Percentiles rank a stretch among this genome's conserved stretches.
Evolutionary conservation across 495 filamentous ascomycete species (phyloP).

Genomic region (Corynascus novoguineensis): DNA sequence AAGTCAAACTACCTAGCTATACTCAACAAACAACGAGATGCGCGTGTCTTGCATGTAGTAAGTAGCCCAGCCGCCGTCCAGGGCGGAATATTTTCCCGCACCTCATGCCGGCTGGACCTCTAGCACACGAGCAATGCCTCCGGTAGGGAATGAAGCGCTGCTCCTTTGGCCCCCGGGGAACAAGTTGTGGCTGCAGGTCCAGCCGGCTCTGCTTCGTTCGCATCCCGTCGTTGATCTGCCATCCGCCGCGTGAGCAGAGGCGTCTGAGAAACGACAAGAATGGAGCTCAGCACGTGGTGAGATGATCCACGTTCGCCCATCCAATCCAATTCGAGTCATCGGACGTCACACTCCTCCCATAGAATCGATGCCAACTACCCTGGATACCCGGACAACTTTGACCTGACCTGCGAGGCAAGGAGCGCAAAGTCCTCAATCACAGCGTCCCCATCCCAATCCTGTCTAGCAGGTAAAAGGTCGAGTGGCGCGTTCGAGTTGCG

Average conservation of each 20-base stretch:
- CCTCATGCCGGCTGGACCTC: conserved; percentile 5
- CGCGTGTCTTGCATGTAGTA: neutral
- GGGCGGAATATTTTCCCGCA: conserved; percentile 15
- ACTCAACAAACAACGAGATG: conserved; percentile 9
- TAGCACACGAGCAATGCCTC: neutral
- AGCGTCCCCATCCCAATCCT: conserved; percentile 6
- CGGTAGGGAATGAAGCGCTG: neutral
- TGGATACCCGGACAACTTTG: conserved; percentile 25
- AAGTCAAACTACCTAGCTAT: conserved; percentile 1
- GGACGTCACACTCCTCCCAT: neutral
- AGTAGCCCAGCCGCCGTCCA: conserved; percentile 15
- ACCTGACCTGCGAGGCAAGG: conserved; percentile 31
- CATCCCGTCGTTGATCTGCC: neutral
- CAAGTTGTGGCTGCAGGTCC: neutral
- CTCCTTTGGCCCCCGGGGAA: neutral
- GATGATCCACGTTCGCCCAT: conserved; percentile 13
- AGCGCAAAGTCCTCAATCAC: conserved; percentile 4
- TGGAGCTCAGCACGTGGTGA: conserved; percentile 11
- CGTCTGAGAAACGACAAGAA: neutral
- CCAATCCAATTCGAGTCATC: neutral
- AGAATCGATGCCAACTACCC: neutral
- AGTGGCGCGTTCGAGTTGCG: conserved; percentile 3
- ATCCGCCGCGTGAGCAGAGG: neutral
- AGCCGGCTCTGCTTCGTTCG: conserved; percentile 1
- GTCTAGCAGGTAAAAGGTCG: conserved; percentile 22